phyloP scores from a whole-genome alignment of 371 early-diverging fungal species.

The Lichtheimia ornata region DNA sequence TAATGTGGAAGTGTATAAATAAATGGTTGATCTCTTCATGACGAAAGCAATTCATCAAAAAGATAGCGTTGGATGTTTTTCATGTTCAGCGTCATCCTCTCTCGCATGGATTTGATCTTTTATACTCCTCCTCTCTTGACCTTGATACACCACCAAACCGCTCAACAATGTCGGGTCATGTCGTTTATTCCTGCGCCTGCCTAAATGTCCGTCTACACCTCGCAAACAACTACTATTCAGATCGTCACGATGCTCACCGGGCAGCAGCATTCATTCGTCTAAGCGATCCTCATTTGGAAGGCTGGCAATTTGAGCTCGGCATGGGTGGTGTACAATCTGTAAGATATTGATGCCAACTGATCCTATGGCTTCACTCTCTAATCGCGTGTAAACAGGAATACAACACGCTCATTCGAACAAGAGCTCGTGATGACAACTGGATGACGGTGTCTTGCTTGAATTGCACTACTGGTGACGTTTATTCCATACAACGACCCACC shows the following conservation, averaged over 20 bases:
- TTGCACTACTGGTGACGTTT: slow-evolving; percentile 33
- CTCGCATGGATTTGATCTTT: too few species aligned
- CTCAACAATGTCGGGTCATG: slow-evolving; percentile 32
- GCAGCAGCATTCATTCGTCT: slow-evolving; percentile 14
- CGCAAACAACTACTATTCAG: slow-evolving; percentile 29
- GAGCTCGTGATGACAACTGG: slow-evolving; percentile 19
- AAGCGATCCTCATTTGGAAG: slow-evolving; percentile 24
- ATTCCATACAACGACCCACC: slow-evolving; percentile 24
- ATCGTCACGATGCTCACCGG: slow-evolving; percentile 32
- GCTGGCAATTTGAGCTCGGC: slow-evolving; percentile 42
- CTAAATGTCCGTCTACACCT: slow-evolving; percentile 43
- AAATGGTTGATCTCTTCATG: too few species aligned
- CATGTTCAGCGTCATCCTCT: too few species aligned
- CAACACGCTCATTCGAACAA: slow-evolving; percentile 14
- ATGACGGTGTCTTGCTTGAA: slow-evolving; percentile 36
- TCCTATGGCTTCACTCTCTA: background rate
- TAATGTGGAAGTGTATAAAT: too few species aligned
- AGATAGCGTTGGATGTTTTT: too few species aligned
- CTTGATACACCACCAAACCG: background rate
- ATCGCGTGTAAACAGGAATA: slow-evolving; percentile 9
- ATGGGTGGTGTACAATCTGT: slow-evolving; percentile 42
- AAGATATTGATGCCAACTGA: slow-evolving; percentile 18
- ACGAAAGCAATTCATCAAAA: too few species aligned
- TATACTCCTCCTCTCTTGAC: too few species aligned
- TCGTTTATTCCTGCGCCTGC: slow-evolving; percentile 44